Conservation (phyloP, 2,329 filamentous ascomycete species). For the Ceratocystis papillata region DNA sequence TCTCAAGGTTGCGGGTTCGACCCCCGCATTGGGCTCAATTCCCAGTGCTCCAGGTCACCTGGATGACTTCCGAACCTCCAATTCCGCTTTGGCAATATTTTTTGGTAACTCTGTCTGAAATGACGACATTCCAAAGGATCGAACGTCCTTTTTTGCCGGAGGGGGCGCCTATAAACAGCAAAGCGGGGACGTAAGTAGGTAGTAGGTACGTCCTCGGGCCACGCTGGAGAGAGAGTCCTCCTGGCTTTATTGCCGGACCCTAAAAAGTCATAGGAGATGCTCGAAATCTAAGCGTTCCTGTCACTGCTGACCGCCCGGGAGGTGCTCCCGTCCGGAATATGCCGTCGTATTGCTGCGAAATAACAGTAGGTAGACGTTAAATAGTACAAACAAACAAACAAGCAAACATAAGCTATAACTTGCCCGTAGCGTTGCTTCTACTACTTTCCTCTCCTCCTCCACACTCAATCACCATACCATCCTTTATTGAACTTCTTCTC, state of each 20-base stretch:
- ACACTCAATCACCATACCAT: not conserved
- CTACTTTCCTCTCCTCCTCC: slow-evolving; percentile 23
- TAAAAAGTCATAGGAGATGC: too few relatives aligned
- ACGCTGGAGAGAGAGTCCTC: too few relatives aligned
- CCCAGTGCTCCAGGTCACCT: slow-evolving; percentile 24
- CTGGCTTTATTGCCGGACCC: too few relatives aligned
- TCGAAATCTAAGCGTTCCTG: too few relatives aligned
- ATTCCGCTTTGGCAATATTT: not conserved
- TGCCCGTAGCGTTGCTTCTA: slow-evolving; percentile 27
- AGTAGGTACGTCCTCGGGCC: too few relatives aligned
- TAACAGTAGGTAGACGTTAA: too few relatives aligned
- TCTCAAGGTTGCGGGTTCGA: slow-evolving; percentile 37
- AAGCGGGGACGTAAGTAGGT: not conserved
- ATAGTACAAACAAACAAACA: too few relatives aligned
- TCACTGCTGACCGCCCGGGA: too few relatives aligned
- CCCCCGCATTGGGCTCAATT: slow-evolving; percentile 30
- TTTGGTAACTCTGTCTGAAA: slow-evolving; percentile 21
- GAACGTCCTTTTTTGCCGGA: too few relatives aligned
- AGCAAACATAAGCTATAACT: too few relatives aligned
- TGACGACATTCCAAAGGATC: slow-evolving; percentile 42
- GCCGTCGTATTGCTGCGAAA: too few relatives aligned
- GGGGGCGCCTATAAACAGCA: slow-evolving; percentile 28
- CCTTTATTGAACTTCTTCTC: not conserved
- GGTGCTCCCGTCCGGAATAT: too few relatives aligned
- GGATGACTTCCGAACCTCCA: not conserved